Evolutionary conservation across 2,329 filamentous ascomycete genomes (phyloP), one percentile per base, ranked within the genome.

Genomic region (Cladophialophora yegresii): DNA sequence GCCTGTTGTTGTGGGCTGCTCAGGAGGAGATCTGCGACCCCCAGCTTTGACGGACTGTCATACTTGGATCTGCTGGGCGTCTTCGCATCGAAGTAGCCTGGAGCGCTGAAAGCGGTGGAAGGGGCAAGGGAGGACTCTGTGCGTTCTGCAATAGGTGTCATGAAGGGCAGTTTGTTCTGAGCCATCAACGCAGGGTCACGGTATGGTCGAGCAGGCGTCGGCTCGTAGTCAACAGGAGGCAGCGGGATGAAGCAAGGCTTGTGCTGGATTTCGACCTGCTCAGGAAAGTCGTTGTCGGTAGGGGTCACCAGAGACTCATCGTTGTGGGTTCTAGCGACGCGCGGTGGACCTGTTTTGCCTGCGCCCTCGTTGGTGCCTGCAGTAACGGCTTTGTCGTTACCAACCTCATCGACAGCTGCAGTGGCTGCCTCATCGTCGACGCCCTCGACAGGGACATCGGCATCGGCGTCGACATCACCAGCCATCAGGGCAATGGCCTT

Each of bases 121-220:
- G 89, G 78, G 40, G 89, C 89, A 4, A 98, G 79, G 0, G 93
- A 97, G 10, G 88, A 90, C 77, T 99, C 95, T 0, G 95, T 99
- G 72, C 92, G 88, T 77, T 99, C 95, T 1, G 95, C 93, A 70
- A 99, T 99, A 1, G 95, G 95, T 0, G 95, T 99, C 95, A 99
- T 98, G 76, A 98, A 99, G 2, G 93, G 95, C 9, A 98, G 82
- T 61, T 93, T 89, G 77, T 93, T 96, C 73, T 97, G 96, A 65
- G 92, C 92, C 76, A 89, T 83, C 75, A 92, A 85, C 40, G 80
- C 84, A 73, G 91, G 86, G 76, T 96, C 90, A 73, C 92, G 88
- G 82, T 89, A 96, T 64, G 91, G 90, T 54, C 88, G 85, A 62
- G 85, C 89, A 20, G 91, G 89, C 4, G 69, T 71, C 51, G 91